These are phyloP conservation scores for Trichoderma hamatum DNA, from an alignment of 2,329 filamentous ascomycete species.

Conservation along the genomic window DNA sequence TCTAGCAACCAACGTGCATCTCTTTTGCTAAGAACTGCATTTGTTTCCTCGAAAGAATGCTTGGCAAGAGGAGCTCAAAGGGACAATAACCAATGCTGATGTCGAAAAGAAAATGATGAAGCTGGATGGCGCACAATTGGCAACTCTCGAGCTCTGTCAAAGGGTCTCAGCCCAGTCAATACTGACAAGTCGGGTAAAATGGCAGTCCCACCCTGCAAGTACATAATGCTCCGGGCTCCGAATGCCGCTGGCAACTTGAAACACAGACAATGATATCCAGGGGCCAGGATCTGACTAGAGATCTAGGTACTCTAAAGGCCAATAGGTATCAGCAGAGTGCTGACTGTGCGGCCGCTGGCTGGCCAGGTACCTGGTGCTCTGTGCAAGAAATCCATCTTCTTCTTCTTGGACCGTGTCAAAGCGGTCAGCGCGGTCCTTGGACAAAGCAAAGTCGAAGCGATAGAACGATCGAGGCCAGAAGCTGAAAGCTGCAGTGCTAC, in stretches of 20 bases:
- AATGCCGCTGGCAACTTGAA: constrained; percentile 8
- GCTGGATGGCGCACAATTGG: background rate
- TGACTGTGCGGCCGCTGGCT: background rate
- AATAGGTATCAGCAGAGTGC: background rate
- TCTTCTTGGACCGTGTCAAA: background rate
- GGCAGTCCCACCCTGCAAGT: constrained; percentile 7
- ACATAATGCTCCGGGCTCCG: background rate
- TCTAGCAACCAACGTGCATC: constrained; percentile 8
- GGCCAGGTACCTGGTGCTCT: background rate
- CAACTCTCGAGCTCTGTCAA: background rate
- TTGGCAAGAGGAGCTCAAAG: constrained; percentile 11
- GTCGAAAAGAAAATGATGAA: background rate
- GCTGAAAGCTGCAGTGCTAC: constrained; percentile 24
- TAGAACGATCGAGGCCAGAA: constrained; percentile 14
- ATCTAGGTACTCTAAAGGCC: constrained; percentile 3
- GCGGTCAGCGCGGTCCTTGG: background rate
- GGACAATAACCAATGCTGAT: background rate
- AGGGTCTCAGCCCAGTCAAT: background rate
- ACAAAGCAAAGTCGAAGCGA: background rate
- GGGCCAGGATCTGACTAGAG: constrained; percentile 16
- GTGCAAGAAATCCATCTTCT: background rate
- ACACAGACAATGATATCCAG: background rate
- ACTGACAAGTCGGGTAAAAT: constrained; percentile 3
- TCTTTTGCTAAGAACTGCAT: background rate
- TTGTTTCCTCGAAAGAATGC: background rate